Base-by-base conservation (phyloP, 352 stramenopile genomes). In the Globisporangium mamillatum region DNA sequence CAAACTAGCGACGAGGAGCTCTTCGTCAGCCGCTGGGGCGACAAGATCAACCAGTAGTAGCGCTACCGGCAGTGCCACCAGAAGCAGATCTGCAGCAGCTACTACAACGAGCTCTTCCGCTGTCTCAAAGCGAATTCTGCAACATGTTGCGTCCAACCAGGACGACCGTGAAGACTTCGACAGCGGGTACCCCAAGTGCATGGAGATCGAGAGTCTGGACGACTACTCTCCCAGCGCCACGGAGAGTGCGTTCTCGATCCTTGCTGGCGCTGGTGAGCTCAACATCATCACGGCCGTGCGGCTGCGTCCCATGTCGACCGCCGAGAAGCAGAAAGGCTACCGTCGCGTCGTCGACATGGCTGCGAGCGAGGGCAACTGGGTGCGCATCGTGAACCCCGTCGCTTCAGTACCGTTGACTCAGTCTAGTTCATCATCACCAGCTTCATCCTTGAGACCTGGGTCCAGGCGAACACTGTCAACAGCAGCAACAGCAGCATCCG, bases 231-330 rank as follows among this genome's bases (percentile, higher is more conserved):
- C 14, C 2, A 70, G 57, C 25, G 64, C 29, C 53, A 71, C 36
- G 27, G 63, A 56, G 69, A 77, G 24, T 44, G 62, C 52, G 55
- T 69, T 50, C 48, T 64, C 65, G 7, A 54, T 61, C 32, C 52
- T 64, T 24, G 36, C 65, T 4, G 6, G 36, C 14, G 24, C 36
- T 18, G 66, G 60, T 1, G 60, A 84, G 32, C 74, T 82, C 63
- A 67, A 79, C 27, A 86, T 90, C 46, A 86, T 93, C 62, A 94
- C 84, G 0, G 83, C 86, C 12, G 75, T 91, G n/a, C 80, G 84
- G 1, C 75, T 94, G 32, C 86, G 86, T 9, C 86, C 86, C 0
- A 92, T 94, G 84, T 80, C 87, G 2, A 61, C 67, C 7, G 79
- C 75, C 0, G 86, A 94, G 70, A 81, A 82, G 46, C 89, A 90